Base-by-base conservation (phyloP, 345 rosid species). In the Salix exigua region DNA sequence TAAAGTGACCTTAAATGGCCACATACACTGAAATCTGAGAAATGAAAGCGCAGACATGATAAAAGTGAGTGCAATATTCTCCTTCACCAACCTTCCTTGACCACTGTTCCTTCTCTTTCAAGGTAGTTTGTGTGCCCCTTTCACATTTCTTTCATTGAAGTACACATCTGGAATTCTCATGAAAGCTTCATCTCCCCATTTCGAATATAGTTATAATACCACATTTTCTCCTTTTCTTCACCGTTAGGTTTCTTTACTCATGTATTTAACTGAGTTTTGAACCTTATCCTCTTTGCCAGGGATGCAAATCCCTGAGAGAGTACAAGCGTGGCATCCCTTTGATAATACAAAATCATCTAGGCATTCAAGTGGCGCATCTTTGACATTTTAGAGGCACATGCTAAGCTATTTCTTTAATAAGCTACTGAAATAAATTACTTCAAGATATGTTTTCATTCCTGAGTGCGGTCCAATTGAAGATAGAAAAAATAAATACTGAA, bases 41-140 rank as follows among this genome's bases (percentile, higher is more conserved):
- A 66, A 31, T 30, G 21, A 18, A 30, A 37, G 44, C 37, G 18
- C n/a, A 73, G 2, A n/a, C 18, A 58, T 13, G 61, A 28, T 14
- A 7, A 70, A 46, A 72, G 30, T 14, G 17, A 64, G 51, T 35
- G 28, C 42, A 72, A 58, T 13, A 73, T 40, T 28, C 55, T 61
- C 46, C 48, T 73, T 12, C 50, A 64, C 44, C 77, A 65, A 74
- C 42, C 17, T 74, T 74, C 2, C 46, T 31, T 74, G 13, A 46
- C 63, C 33, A 64, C 26, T 28, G 42, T 75, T 75, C 55, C 66
- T 67, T 66, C 72, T 37, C 26, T 37, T 75, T 55, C 14, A 75
- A 75, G 73, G 12, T 53, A 55, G 26, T 55, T 19, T 11, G 21
- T 38, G 60, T 62, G 28, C 42, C 55, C 6, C 4, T 50, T 63